Percentiles rank a stretch among this genome's conserved stretches.
phyloP scores from a whole-genome alignment of 805 yeast genomes.

The Nadsonia fulvescens region DNA sequence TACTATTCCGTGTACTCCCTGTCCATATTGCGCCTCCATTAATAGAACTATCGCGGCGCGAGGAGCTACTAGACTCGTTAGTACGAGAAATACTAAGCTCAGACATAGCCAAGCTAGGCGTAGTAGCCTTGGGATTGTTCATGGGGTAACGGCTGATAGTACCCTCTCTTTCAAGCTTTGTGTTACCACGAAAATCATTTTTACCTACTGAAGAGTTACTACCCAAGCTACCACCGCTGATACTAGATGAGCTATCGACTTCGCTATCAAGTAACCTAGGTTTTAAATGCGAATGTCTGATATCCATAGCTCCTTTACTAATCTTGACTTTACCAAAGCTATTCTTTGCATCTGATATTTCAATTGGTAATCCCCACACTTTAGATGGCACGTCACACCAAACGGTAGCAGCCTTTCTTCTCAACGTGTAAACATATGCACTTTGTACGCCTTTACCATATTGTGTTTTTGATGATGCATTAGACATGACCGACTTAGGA shows the following conservation, averaged over 20 bases:
- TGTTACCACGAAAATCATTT: slow-evolving; percentile 4
- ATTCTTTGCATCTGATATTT: slow-evolving; percentile 9
- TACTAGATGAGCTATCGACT: slow-evolving; percentile 25
- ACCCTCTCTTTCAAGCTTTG: slow-evolving; percentile 2
- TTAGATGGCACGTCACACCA: slow-evolving; percentile 13
- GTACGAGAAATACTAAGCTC: slow-evolving; percentile 3
- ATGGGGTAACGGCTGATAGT: slow-evolving; percentile 3
- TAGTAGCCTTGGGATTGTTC: slow-evolving; percentile 3
- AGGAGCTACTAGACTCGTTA: slow-evolving; percentile 3
- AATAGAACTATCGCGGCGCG: slow-evolving; percentile 1
- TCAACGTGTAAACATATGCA: slow-evolving; percentile 15
- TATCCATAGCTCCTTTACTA: slow-evolving; percentile 20
- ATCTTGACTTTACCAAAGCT: slow-evolving; percentile 10
- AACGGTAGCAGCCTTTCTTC: slow-evolving; percentile 15
- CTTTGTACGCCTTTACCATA: slow-evolving; percentile 4
- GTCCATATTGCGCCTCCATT: background rate
- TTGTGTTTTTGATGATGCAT: no score
- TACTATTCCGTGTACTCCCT: slow-evolving; percentile 4
- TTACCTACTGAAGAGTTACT: slow-evolving; percentile 3
- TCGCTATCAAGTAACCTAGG: slow-evolving; percentile 60
- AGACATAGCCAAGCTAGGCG: slow-evolving; percentile 1
- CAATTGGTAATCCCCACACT: slow-evolving; percentile 16
- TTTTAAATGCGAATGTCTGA: slow-evolving; percentile 22
- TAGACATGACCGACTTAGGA: no score
- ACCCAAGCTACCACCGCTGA: background rate